Evolutionary conservation across 2,329 filamentous ascomycete species (phyloP), one percentile per base, ranked within the genome.

Genomic region (Colletotrichum falcatum): DNA sequence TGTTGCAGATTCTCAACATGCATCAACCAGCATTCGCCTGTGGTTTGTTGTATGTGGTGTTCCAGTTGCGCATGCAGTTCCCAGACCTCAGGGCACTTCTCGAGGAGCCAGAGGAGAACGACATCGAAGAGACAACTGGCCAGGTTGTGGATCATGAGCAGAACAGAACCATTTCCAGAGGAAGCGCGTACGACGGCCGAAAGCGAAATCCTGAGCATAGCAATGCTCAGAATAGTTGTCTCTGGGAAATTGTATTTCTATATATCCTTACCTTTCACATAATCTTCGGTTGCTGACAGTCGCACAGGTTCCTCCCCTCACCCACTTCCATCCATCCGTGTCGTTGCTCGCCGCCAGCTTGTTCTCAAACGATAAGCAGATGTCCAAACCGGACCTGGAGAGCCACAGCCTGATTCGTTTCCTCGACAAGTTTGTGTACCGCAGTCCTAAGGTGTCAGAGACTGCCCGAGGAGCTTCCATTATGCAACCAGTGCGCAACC

Each of bases 371-470:
- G 88, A 91, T 74, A 87, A 90, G 61, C 90, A 94, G 80, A 91
- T 93, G 71, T 90, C 93, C 73, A 98, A 98, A 81, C 95, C 96
- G 0, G 96, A 99, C 76, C 86, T 98, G 61, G 91, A 93, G 20
- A 91, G 94, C 68, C 95, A 98, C 80, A 96, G 94, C 1, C 88
- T 99, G 59, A 96, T 96, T 77, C 92, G 97, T 80, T 99, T 99
- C 86, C 86, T 99, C 68, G 96, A 99, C 82, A 95, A 97, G 75
- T 99, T 99, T 80, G 94, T 97, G n/a, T 99, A 98, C 86, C 92
- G 94, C 75, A 97, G 96, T 76, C 91, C 95, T 72, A 97, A 97
- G 85, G 85, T 90, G 5, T 88, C 87, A 20, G 86, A 89, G 61
- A 81, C 85, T 39, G 86, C 89, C 37, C 92, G 93, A 73, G 97